Evolutionary conservation across 2,329 filamentous ascomycete species (phyloP).

Genomic region (Calonectria hawksworthii): DNA sequence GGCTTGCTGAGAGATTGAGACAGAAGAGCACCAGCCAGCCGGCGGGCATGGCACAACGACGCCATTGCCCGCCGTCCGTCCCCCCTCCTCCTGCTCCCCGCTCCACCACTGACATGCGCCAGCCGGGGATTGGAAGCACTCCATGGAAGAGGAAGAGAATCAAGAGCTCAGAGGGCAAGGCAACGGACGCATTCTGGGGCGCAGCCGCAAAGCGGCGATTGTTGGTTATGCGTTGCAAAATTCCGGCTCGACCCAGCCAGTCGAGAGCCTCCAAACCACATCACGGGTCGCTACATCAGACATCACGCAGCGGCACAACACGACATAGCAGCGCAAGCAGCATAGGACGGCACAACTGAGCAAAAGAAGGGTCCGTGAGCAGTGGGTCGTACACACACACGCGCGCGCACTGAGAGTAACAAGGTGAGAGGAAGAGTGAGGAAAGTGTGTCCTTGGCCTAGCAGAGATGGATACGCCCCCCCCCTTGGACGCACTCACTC

Average conservation of each 20-base stretch:
- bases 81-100: constrained; percentile 6
- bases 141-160: not conserved
- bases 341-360: constrained; percentile 12
- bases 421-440: not conserved
- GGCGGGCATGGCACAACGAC: constrained; percentile 17
- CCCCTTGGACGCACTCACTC: not conserved
- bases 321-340: not conserved
- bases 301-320: not conserved
- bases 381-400: constrained; percentile 12
- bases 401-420: not conserved
- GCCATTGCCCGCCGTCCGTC: constrained; percentile 18
- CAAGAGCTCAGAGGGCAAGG: not conserved
- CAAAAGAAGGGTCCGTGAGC: constrained; percentile 12
- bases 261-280: not conserved
- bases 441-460: not conserved
- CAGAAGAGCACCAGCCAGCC: not conserved
- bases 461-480: constrained; percentile 3
- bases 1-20: constrained; percentile 10
- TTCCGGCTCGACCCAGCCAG: not conserved
- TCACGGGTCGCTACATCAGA: not conserved
- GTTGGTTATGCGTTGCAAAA: not conserved
- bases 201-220: not conserved
- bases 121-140: constrained; percentile 2
- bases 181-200: not conserved
- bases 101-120: constrained; percentile 31